phyloP scores from a whole-genome alignment of 1,284 basidiomycete species.

The Ceratobasidium sp. region DNA sequence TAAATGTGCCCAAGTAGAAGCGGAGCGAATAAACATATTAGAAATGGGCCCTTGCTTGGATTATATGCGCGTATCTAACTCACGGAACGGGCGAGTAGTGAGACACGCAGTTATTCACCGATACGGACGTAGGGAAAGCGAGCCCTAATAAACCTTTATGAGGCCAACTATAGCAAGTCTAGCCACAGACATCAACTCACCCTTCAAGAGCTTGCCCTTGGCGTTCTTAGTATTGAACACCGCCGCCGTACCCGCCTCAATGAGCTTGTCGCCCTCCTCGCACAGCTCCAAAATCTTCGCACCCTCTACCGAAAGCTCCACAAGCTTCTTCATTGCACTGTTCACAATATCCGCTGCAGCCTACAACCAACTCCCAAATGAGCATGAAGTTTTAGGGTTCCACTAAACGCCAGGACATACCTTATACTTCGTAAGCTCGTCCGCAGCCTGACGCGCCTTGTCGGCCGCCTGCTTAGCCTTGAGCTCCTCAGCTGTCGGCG shows the following conservation, averaged over 20 bases:
- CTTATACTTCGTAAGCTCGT: slow-evolving; percentile 88
- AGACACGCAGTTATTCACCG: slow-evolving; percentile 90
- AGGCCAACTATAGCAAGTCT: slow-evolving; percentile 3
- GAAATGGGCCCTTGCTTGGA: slow-evolving; percentile 44
- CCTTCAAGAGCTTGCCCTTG: slow-evolving; percentile 89
- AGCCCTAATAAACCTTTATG: slow-evolving; percentile 68
- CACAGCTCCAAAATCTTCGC: slow-evolving; percentile 93
- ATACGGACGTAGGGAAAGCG: slow-evolving; percentile 94
- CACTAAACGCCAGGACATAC: slow-evolving; percentile 57
- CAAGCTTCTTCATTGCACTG: slow-evolving; percentile 87
- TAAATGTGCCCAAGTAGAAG: neutral
- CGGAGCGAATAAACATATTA: slow-evolving; percentile 2
- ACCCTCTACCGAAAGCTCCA: slow-evolving; percentile 82
- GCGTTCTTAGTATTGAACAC: slow-evolving; percentile 94
- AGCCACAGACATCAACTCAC: slow-evolving; percentile 62
- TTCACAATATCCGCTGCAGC: slow-evolving; percentile 91
- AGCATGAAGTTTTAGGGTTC: slow-evolving; percentile 41
- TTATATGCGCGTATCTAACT: slow-evolving; percentile 51
- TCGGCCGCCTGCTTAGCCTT: slow-evolving; percentile 51
- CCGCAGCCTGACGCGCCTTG: slow-evolving; percentile 65
- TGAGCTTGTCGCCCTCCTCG: slow-evolving; percentile 86
- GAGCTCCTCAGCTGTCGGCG: slow-evolving; percentile 24
- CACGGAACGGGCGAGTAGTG: slow-evolving; percentile 86
- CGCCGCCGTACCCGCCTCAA: slow-evolving; percentile 74
- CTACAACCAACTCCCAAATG: slow-evolving; percentile 59